Conservation (phyloP, 345 rosid species). For the Draba incana region DNA sequence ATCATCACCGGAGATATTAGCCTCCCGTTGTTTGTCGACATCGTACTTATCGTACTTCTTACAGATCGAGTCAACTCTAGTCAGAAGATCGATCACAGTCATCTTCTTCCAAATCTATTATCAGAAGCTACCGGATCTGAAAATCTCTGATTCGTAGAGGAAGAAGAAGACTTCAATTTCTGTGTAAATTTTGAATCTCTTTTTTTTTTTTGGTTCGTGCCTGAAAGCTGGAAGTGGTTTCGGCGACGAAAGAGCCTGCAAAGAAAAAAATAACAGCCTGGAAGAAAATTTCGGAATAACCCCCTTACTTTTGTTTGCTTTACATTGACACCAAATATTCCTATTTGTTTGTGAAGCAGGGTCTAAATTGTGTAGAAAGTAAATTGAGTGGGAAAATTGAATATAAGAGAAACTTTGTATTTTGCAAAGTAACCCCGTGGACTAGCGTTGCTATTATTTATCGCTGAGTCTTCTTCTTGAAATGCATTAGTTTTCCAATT, state of each 20-base stretch:
- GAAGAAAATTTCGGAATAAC: neutral
- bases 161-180: conserved; percentile 7
- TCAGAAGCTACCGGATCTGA: conserved; percentile 31
- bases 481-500: neutral
- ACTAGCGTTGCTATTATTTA: conserved; percentile 17
- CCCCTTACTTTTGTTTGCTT: neutral
- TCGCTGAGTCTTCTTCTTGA: conserved; percentile 1
- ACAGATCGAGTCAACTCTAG: conserved; percentile 95
- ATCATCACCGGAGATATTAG: conserved; percentile 87
- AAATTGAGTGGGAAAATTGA: neutral
- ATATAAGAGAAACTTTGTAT: neutral
- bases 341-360: neutral
- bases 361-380: neutral
- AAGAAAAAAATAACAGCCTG: conserved; percentile 33
- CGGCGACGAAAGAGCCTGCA: conserved; percentile 29
- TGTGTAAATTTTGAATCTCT: conserved; percentile 15
- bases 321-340: conserved; percentile 3
- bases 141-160: conserved; percentile 29
- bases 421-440: conserved; percentile 24
- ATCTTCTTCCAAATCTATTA: conserved; percentile 42
- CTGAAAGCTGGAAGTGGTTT: conserved; percentile 11
- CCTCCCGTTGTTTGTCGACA: conserved; percentile 79
- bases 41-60: conserved; percentile 93
- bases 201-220: conserved; percentile 17
- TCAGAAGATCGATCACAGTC: conserved; percentile 95